Conservation (phyloP, 2,329 filamentous ascomycete species). For the Ampelomyces quisqualis region DNA sequence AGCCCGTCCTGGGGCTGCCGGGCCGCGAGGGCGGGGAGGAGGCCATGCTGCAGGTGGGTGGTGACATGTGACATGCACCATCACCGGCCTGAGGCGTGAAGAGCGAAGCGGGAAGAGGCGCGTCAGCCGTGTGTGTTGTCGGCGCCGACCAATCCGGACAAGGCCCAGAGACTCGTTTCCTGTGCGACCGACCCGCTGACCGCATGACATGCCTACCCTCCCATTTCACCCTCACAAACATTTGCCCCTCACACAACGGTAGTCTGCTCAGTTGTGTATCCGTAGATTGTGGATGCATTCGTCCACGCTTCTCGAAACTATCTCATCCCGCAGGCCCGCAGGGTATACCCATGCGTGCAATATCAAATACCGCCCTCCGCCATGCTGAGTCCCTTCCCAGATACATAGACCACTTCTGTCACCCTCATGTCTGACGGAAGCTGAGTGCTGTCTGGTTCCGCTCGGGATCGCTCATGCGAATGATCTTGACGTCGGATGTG, state of each 20-base stretch:
- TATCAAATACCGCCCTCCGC: neutral
- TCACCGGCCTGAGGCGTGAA: conserved; percentile 23
- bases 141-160: conserved; percentile 13
- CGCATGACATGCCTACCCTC: conserved; percentile 8
- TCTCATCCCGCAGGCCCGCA: conserved; percentile 13
- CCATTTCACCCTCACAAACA: no score
- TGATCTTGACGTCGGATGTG: conserved; percentile 72
- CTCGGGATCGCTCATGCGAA: conserved; percentile 62
- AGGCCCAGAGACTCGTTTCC: conserved; percentile 13
- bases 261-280: no score
- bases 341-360: conserved; percentile 23
- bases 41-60: conserved; percentile 36
- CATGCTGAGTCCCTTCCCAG: neutral
- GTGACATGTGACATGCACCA: conserved; percentile 31
- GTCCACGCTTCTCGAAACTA: no score
- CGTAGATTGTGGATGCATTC: no score
- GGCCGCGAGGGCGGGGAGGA: conserved; percentile 34
- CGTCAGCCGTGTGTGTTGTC: conserved; percentile 16
- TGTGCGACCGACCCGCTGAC: conserved; percentile 14
- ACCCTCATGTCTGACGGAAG: conserved; percentile 19
- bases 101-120: conserved; percentile 23
- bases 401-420: neutral
- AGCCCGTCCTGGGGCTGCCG: conserved; percentile 29
- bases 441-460: conserved; percentile 51
- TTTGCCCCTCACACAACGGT: no score